Evolutionary conservation across 2,329 filamentous ascomycete species (phyloP), one percentile per base, ranked within the genome.

Genomic region (Penicillium freii): DNA sequence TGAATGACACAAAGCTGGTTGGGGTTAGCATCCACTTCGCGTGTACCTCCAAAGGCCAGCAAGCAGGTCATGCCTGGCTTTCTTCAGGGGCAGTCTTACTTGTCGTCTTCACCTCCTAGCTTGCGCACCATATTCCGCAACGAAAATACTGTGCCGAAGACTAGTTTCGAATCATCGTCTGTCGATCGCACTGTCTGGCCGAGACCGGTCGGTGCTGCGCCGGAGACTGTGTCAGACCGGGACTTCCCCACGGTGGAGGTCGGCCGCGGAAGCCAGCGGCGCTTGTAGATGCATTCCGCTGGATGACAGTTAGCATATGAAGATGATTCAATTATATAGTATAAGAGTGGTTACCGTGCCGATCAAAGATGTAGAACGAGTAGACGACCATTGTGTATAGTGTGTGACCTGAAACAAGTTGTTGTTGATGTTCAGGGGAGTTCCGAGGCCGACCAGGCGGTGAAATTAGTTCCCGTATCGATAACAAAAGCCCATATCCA

Each of bases 331-430:
- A 31, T 11, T 52, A 10, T 23, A 54, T 29, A 52, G 44, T 25
- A 46, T 39, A 2, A 6, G 21, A 27, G 40, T 44, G 47, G 39
- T 72, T 83, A 97, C 94, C 96, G 78, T 99, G 94, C 65, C 94
- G 89, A 79, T 99, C 94, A 75, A 99, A 99, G 73, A 99, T 97
- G 82, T 96, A 96, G 79, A 99, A 96, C 59, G 92, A 92, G 79
- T 95, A 97, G 76, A 97, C 90, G 60, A 89, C 87, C 94, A 99
- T 97, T 72, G 67, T 80, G 61, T 40, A n/a, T 33, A 11, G 23
- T 45, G 19, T 11, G 25, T 21, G 29, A 44, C 17, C 44, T 19
- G 31, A 36, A 27, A 23, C 31, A 52, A 40, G 52, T 48, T 36
- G 44, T 54, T 53, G 57, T 60, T 59, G 59, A 58, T 64, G 63